These are phyloP conservation scores for Celoporthe dispersa DNA, from an alignment of 2,329 filamentous ascomycete genomes.

Conservation along the genomic window DNA sequence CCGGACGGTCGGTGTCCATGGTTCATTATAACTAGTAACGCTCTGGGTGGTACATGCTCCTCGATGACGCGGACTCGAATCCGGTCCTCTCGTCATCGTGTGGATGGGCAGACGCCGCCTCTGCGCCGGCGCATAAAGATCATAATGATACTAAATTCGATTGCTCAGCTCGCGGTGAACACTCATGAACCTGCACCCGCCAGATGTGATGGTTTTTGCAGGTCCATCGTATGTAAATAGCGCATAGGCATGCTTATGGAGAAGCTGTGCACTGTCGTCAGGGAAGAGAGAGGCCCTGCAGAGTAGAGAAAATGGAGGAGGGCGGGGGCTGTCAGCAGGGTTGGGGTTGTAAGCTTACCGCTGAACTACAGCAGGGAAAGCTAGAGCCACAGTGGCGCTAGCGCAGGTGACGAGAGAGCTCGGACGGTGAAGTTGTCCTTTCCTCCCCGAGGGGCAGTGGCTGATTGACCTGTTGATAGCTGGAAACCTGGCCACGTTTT, in stretches of 20 bases:
- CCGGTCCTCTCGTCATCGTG: background rate
- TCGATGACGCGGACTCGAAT: background rate
- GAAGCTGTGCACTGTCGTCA: background rate
- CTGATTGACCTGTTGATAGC: slow-evolving; percentile 20
- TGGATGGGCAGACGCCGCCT: background rate
- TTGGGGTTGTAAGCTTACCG: slow-evolving; percentile 14
- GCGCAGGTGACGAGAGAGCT: slow-evolving; percentile 18
- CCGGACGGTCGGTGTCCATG: background rate
- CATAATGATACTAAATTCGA: slow-evolving; percentile 13
- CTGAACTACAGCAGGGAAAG: slow-evolving; percentile 16
- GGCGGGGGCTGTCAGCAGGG: slow-evolving; percentile 7
- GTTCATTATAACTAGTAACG: background rate
- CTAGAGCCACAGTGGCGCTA: slow-evolving; percentile 30
- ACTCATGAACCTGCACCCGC: background rate
- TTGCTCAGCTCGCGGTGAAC: no score
- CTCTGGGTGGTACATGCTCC: background rate
- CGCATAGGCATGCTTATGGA: background rate
- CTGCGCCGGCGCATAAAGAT: slow-evolving; percentile 5
- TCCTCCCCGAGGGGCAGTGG: slow-evolving; percentile 26
- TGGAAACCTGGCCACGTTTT: slow-evolving; percentile 29
- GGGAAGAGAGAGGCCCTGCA: background rate
- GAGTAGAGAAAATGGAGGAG: background rate
- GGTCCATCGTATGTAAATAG: background rate
- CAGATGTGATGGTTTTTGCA: background rate
- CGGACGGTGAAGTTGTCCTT: slow-evolving; percentile 31